Evolutionary conservation across 805 yeast genomes (phyloP).

Genomic region (Groenewaldozyma tartarivorans): DNA sequence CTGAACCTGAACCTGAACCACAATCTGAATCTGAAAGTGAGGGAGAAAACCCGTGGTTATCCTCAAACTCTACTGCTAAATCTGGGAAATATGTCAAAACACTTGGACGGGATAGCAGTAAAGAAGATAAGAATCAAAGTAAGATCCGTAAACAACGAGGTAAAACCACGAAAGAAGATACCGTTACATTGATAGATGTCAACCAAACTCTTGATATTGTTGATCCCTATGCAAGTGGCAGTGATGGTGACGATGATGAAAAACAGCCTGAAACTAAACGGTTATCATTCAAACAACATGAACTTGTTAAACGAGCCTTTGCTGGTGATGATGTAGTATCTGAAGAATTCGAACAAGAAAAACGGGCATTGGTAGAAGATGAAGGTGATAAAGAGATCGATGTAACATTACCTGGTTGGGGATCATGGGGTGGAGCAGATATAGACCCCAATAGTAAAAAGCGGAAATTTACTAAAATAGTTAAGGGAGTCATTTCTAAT

Average conservation of each 20-base stretch:
- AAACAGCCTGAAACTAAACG: constrained; percentile 31
- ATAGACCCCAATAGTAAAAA: constrained; percentile 36
- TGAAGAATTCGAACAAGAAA: constrained; percentile 76
- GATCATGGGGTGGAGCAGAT: constrained; percentile 76
- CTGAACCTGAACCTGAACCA: constrained; percentile 6
- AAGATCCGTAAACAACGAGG: constrained; percentile 34
- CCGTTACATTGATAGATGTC: constrained; percentile 24
- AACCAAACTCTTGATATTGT: constrained; percentile 44
- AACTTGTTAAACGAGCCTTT: constrained; percentile 81
- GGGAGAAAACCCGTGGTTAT: constrained; percentile 29
- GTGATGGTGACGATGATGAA: constrained; percentile 37
- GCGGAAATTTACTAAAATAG: constrained; percentile 56
- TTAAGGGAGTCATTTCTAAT: constrained; percentile 56
- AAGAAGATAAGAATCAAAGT: constrained; percentile 32
- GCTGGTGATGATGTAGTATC: constrained; percentile 92
- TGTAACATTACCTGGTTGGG: constrained; percentile 93
- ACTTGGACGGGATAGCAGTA: constrained; percentile 43
- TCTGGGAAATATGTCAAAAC: constrained; percentile 41
- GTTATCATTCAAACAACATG: constrained; percentile 62
- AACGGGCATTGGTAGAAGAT: constrained; percentile 50
- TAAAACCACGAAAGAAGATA: constrained; percentile 18
- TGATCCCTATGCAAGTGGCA: constrained; percentile 35
- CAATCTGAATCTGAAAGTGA: constrained; percentile 12
- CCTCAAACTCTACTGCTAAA: constrained; percentile 30
- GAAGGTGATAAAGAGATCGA: constrained; percentile 88